Evolutionary conservation across 805 yeast genomes (phyloP), one percentile per base, ranked within the genome.

Genomic region (Debaryomyces hansenii): DNA sequence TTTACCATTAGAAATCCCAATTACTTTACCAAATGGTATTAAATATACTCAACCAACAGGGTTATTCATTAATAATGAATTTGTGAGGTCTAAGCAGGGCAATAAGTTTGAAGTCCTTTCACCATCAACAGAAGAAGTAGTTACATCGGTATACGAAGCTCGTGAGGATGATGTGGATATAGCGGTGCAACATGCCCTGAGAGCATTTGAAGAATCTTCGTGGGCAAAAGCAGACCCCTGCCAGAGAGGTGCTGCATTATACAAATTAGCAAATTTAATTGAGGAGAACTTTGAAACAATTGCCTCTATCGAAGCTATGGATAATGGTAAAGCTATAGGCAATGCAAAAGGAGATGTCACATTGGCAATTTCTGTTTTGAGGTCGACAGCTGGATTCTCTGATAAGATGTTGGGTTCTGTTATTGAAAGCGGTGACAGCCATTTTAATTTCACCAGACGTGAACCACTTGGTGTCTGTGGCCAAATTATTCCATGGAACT

Each of bases 371-470:
- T 78, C 71, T 50, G 78, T 79, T 32, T 72, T 83, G 67, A 78
- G 79, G 55, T 84, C 83, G 60, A 79, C 80, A 58, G 90, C 89
- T 37, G 92, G 94, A 20, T 81, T 83, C 78, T 86, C 90, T 42
- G 88, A 85, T 64, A 81, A 84, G 67, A 72, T 82, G 45, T 70
- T 70, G 46, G 95, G 95, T 14, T 72, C 78, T 48, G 76, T 85
- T 12, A 75, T 84, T 50, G 84, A 84, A 56, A 79, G 83, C 8
- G 82, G 78, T 35, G 69, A 71, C 36, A 71, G 77, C 36, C 83
- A 82, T 62, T 72, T 80, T 42, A 54, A 53, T 32, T 62, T 51
- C 53, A 63, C 67, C 37, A 59, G 79, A 76, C 60, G 51, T 38
- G 67, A 62, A 47, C 67, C 67, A 44, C 57, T 74, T 50, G 82